Evolutionary conservation across 345 rosid genomes (phyloP), one percentile per base, ranked within the genome.

Genomic region (Rhizophora apiculata): DNA sequence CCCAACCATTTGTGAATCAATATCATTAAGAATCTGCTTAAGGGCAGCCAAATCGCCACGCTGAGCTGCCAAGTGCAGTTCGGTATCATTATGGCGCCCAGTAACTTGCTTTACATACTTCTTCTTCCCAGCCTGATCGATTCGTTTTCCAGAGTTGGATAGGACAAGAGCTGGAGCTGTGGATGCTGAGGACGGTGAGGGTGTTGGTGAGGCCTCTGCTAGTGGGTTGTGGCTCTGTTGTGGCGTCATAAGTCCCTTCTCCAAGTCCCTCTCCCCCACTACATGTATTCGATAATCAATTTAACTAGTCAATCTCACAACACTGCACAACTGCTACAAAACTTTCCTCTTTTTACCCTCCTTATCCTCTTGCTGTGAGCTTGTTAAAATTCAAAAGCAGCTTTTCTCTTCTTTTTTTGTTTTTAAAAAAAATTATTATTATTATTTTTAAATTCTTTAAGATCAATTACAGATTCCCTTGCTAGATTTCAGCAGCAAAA

Each of bases 41-140:
- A 87, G 87, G 30, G 93, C 96, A 0, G 78, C 83, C 72, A 88
- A 74, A 78, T 95, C 96, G 26, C 96, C 96, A 0, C 88, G 92
- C 81, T 95, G 96, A 29, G 96, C 99, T 0, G 91, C 92, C 66
- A 90, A 76, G 66, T 92, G 98, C 46, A 95, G 89, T 82, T 92
- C 98, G 0, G 97, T 90, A 68, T 90, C 96, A 39, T 95, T 90
- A 72, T 90, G 91, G 26, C 92, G 96, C 61, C 91, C 96, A 0
- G 94, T 94, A 51, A 93, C 97, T 76, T 93, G 98, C 80, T 93
- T 93, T n/a, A 93, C 94, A 72, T 90, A 88, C 89, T 89, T 95
- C 76, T 90, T 90, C 76, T 82, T 95, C 5, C 87, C 89, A 1
- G 94, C 97, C 73, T 92, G 98, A 68, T 95, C 99, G n/a, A 95